phyloP scores from a whole-genome alignment of 2,329 filamentous ascomycete species.

The Parascedosporium putredinis region DNA sequence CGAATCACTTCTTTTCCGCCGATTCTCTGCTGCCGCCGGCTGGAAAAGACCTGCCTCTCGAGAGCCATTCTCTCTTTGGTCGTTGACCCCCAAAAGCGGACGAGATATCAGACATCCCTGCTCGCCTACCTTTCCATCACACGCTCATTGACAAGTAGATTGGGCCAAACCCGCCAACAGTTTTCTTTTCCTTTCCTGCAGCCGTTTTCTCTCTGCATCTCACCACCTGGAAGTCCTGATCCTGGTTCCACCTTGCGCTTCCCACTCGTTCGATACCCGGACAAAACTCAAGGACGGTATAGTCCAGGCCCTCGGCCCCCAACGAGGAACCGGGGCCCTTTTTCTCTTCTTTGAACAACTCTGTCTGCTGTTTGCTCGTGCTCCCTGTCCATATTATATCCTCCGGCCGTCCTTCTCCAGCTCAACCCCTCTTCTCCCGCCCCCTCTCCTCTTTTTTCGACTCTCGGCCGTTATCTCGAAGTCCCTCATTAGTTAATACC shows the following conservation, averaged over 20 bases:
- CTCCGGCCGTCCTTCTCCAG: slow-evolving; percentile 1
- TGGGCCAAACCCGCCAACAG: neutral
- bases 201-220: neutral
- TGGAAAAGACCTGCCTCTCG: too few species aligned
- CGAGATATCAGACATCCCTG: neutral
- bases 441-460: neutral
- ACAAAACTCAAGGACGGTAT: too few species aligned
- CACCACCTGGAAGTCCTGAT: neutral
- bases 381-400: slow-evolving; percentile 1
- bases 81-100: neutral
- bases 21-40: too few species aligned
- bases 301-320: slow-evolving; percentile 5
- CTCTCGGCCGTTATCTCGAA: neutral
- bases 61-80: too few species aligned
- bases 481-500: too few species aligned
- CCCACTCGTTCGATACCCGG: too few species aligned
- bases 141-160: neutral
- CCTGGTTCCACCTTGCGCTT: too few species aligned
- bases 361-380: neutral
- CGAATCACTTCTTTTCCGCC: too few species aligned
- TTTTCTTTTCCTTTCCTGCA: neutral
- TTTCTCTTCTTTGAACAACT: neutral
- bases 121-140: too few species aligned
- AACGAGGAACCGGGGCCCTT: neutral
- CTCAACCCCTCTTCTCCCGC: neutral